phyloP scores from a whole-genome alignment of 768 basidiomycete species.

The Scleroderma bovista region DNA sequence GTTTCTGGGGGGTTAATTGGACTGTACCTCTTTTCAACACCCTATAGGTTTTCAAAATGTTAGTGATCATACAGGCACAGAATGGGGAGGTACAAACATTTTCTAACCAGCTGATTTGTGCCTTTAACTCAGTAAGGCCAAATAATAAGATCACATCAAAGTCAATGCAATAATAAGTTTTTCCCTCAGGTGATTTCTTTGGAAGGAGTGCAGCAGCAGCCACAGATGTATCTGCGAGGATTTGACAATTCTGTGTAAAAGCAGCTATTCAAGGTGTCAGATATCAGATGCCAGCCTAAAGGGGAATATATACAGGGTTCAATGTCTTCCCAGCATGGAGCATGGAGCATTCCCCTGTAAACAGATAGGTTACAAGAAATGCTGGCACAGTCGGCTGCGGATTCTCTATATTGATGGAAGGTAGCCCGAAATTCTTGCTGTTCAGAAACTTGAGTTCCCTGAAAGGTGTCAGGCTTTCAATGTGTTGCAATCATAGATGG shows the following conservation, averaged over 20 bases:
- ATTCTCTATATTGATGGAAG: slow-evolving; percentile 29
- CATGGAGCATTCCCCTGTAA: slow-evolving; percentile 23
- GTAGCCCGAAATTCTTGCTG: slow-evolving; percentile 43
- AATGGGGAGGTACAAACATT: slow-evolving; percentile 28
- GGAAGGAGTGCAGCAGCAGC: slow-evolving; percentile 19
- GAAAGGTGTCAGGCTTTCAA: slow-evolving; percentile 3
- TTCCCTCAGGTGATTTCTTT: slow-evolving; percentile 15
- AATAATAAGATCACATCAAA: slow-evolving; percentile 41
- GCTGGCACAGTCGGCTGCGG: slow-evolving; percentile 16
- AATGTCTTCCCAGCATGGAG: slow-evolving; percentile 31
- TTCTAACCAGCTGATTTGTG: slow-evolving; percentile 47
- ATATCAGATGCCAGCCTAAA: background rate
- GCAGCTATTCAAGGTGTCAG: slow-evolving; percentile 4
- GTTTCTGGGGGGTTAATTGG: background rate
- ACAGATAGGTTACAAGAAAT: slow-evolving; percentile 21
- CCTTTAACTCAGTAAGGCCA: slow-evolving; percentile 48
- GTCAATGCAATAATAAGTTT: slow-evolving; percentile 20
- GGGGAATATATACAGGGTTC: background rate
- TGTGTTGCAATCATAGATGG: too few species aligned
- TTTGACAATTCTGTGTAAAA: slow-evolving; percentile 30
- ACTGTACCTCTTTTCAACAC: slow-evolving; percentile 31
- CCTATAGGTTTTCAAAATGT: slow-evolving; percentile 20
- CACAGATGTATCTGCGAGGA: slow-evolving; percentile 28
- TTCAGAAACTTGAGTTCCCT: slow-evolving; percentile 43
- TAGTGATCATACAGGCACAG: background rate